A percentile compares a stretch with the other conserved stretches of the same genome.
phyloP scores from a whole-genome alignment of 306 rosid species.

The Vigna radiata region DNA sequence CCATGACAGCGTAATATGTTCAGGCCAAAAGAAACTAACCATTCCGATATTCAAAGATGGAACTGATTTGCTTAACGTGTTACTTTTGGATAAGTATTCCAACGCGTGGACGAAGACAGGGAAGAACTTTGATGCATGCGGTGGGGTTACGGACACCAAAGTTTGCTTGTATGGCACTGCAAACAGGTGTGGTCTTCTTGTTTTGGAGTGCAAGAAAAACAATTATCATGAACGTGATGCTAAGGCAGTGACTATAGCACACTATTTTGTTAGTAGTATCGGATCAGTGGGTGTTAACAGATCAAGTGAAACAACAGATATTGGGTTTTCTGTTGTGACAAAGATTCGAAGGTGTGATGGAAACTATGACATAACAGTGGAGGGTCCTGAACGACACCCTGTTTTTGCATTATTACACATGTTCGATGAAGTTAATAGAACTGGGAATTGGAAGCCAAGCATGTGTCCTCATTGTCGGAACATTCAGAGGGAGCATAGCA shows the following conservation, averaged over 20 bases:
- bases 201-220: neutral
- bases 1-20: too few relatives aligned
- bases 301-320: neutral
- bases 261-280: neutral
- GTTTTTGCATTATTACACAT: too few relatives aligned
- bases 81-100: too few relatives aligned
- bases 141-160: neutral
- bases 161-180: neutral
- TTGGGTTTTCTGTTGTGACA: neutral
- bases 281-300: neutral
- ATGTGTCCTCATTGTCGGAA: neutral
- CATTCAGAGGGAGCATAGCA: neutral
- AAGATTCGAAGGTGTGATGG: neutral
- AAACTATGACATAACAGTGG: neutral
- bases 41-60: too few relatives aligned
- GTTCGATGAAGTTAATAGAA: too few relatives aligned
- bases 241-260: neutral
- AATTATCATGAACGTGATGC: fast-evolving
- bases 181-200: neutral
- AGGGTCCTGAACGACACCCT: too few relatives aligned
- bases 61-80: too few relatives aligned
- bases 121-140: neutral
- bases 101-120: neutral
- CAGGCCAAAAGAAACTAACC: too few relatives aligned
- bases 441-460: neutral